Percentiles rank a stretch among this genome's conserved stretches.
Evolutionary conservation across 192 early-diverging fungal species (phyloP).

Genomic region (Haplosporangium gracile): DNA sequence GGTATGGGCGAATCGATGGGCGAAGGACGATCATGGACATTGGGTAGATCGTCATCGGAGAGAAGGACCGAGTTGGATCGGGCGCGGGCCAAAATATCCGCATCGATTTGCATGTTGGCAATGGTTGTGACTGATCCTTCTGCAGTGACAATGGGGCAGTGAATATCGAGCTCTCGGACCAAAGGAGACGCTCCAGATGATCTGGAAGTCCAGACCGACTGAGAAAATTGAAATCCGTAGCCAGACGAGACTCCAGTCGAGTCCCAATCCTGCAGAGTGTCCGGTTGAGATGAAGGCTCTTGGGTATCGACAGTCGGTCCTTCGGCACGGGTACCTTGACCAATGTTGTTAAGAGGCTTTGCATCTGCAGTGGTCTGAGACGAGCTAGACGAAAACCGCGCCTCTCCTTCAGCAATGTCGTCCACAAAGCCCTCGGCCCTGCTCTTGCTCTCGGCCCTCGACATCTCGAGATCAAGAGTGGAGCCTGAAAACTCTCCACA

Average conservation of each 20-base stretch:
- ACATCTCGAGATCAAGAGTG: neutral
- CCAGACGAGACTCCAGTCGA: neutral
- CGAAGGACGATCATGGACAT: slow-evolving; percentile 16
- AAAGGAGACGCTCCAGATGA: slow-evolving; percentile 16
- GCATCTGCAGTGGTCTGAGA: neutral
- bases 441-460: slow-evolving; percentile 12
- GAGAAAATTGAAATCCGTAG: neutral
- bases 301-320: neutral
- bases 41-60: slow-evolving; percentile 31
- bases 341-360: neutral
- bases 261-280: neutral
- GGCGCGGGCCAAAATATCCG: slow-evolving; percentile 27
- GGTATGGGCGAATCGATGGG: slow-evolving; percentile 51
- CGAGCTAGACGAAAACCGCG: neutral
- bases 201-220: neutral
- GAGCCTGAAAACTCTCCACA: slow-evolving; percentile 3
- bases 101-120: slow-evolving; percentile 42
- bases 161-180: slow-evolving; percentile 40
- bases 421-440: neutral
- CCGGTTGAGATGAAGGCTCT: neutral
- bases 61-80: slow-evolving; percentile 26
- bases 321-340: neutral
- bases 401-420: neutral
- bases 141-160: slow-evolving; percentile 20
- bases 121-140: slow-evolving; percentile 30